A percentile compares a stretch with the other conserved stretches of the same genome.
phyloP scores from a whole-genome alignment of 768 basidiomycete species.

The Termitomyces sp. region DNA sequence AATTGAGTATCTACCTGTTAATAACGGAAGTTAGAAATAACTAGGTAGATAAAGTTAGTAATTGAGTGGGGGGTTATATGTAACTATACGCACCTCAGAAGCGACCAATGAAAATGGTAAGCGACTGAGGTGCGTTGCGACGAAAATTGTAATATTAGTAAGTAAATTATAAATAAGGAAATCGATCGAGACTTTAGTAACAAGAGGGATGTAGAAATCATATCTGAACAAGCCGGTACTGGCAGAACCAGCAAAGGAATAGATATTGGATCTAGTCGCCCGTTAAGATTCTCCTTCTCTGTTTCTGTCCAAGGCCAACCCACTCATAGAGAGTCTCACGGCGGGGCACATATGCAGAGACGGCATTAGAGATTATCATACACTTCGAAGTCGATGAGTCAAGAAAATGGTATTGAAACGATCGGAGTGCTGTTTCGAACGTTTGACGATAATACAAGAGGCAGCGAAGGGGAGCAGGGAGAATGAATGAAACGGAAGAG shows the following conservation, averaged over 20 bases:
- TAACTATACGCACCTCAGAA: too few species aligned
- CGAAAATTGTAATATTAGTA: too few species aligned
- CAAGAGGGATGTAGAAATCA: too few species aligned
- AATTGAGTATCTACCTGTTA: too few species aligned
- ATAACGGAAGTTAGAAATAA: too few species aligned
- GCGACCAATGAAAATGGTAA: too few species aligned
- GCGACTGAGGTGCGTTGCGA: too few species aligned
- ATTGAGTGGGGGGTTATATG: too few species aligned
- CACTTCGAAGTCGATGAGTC: slow-evolving; percentile 1
- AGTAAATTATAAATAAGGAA: too few species aligned
- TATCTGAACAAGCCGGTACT: too few species aligned
- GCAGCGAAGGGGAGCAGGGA: neutral
- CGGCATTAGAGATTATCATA: neutral
- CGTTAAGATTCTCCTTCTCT: neutral
- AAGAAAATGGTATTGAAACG: slow-evolving; percentile 5
- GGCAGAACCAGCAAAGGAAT: neutral
- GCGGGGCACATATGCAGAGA: slow-evolving; percentile 7
- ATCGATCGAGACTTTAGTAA: too few species aligned
- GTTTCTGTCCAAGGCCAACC: slow-evolving; percentile 13
- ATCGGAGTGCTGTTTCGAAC: slow-evolving; percentile 4
- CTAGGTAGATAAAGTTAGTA: too few species aligned
- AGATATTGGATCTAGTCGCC: neutral
- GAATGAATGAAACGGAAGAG: neutral
- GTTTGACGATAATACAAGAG: slow-evolving; percentile 5
- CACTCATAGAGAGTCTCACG: slow-evolving; percentile 13